Conservation (phyloP, 2,329 filamentous ascomycete genomes). For the Arthrobotrys sphaeroides region DNA sequence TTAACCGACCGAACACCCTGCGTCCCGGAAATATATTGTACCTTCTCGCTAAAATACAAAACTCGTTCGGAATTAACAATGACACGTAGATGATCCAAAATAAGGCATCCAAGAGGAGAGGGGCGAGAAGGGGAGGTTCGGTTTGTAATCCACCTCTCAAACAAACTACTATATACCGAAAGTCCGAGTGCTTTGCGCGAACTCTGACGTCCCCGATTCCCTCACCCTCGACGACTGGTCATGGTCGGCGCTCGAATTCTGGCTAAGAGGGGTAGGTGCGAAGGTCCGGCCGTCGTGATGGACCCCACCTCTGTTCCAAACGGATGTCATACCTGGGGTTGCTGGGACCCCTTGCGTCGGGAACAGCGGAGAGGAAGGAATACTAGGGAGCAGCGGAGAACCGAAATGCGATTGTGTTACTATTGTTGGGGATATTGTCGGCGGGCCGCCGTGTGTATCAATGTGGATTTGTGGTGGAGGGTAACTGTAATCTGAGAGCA, state of each 20-base stretch:
- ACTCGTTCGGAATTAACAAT: background rate
- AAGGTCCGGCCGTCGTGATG: slow-evolving; percentile 19
- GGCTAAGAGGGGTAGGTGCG: background rate
- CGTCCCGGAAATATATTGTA: background rate
- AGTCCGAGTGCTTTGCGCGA: slow-evolving; percentile 14
- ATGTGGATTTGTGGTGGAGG: slow-evolving; percentile 37
- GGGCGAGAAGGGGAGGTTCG: background rate
- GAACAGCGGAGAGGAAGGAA: slow-evolving; percentile 45
- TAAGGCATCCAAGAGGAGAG: background rate
- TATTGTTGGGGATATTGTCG: slow-evolving; percentile 39
- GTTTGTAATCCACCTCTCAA: background rate
- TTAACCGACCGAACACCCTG: background rate
- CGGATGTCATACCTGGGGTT: background rate
- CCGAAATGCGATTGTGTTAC: slow-evolving; percentile 41
- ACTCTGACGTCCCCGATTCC: slow-evolving; percentile 10
- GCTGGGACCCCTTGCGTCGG: slow-evolving; percentile 11
- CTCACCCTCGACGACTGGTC: slow-evolving; percentile 6
- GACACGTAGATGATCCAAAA: background rate
- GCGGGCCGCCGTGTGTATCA: slow-evolving; percentile 30
- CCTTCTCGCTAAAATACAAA: slow-evolving; percentile 10
- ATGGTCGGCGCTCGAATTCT: slow-evolving; percentile 14
- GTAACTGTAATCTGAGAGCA: slow-evolving; percentile 20
- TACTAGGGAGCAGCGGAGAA: slow-evolving; percentile 39
- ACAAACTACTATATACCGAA: slow-evolving; percentile 10
- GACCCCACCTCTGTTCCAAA: slow-evolving; percentile 6